phyloP scores from a whole-genome alignment of 768 basidiomycete species.

The Mycena floridula region DNA sequence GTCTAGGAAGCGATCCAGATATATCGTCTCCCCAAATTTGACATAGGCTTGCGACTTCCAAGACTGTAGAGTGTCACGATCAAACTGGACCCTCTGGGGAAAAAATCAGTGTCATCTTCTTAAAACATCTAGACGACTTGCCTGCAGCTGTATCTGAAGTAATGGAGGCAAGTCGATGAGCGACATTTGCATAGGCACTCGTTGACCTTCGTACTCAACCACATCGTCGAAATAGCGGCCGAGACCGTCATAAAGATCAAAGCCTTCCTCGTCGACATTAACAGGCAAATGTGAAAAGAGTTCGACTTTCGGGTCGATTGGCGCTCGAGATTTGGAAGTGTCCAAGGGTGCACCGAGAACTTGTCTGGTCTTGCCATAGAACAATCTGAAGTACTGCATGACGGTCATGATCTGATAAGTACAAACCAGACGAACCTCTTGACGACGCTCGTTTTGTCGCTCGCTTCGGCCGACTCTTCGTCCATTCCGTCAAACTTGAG shows the following conservation, averaged over 20 bases:
- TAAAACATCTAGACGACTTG: conserved; percentile 17
- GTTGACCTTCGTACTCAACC: conserved; percentile 82
- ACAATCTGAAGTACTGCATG: conserved; percentile 41
- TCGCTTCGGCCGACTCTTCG: conserved; percentile 35
- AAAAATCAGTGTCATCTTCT: conserved; percentile 8
- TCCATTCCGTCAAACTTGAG: conserved; percentile 60
- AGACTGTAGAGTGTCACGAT: conserved; percentile 83
- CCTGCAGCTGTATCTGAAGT: conserved; percentile 94
- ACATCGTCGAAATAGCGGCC: conserved; percentile 87
- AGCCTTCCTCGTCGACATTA: conserved; percentile 83
- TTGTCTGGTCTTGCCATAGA: conserved; percentile 83
- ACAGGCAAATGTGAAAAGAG: conserved; percentile 91
- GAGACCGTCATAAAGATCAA: conserved; percentile 91
- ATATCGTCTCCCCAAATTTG: conserved; percentile 80
- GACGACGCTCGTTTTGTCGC: conserved; percentile 70
- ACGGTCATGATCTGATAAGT: no score
- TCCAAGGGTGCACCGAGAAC: conserved; percentile 33
- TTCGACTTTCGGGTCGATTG: conserved; percentile 83
- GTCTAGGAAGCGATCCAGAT: conserved; percentile 90
- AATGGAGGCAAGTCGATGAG: conserved; percentile 84
- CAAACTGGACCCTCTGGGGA: conserved; percentile 84
- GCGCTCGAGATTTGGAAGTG: conserved; percentile 35
- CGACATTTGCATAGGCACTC: conserved; percentile 82
- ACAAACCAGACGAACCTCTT: conserved; percentile 50
- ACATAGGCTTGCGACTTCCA: conserved; percentile 97